Percentiles rank a stretch among this genome's conserved stretches.
These are phyloP conservation scores for Cryphonectria naterciae DNA, from an alignment of 2,329 filamentous ascomycete genomes.

Conservation along the genomic window DNA sequence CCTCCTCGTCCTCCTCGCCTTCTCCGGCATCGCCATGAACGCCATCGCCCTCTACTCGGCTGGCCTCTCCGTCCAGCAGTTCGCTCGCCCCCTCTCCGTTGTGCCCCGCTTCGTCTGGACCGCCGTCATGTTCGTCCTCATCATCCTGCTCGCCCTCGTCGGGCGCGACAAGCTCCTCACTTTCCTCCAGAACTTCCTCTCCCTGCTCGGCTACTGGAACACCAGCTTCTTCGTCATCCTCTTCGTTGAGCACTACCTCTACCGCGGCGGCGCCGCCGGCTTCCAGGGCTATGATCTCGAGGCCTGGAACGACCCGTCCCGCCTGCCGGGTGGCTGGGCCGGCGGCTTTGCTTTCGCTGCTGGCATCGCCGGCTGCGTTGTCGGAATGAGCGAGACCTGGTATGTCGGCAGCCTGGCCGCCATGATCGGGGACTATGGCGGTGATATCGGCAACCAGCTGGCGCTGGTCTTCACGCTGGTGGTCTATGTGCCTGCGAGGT, in stretches of 20 bases:
- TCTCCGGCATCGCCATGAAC: slow-evolving; percentile 52
- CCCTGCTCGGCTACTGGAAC: slow-evolving; percentile 54
- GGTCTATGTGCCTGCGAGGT: slow-evolving; percentile 51
- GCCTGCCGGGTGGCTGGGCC: slow-evolving; percentile 49
- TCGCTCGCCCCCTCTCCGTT: slow-evolving; percentile 46
- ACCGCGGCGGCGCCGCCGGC: slow-evolving; percentile 43
- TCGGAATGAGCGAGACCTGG: slow-evolving; percentile 64
- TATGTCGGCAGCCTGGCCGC: slow-evolving; percentile 51
- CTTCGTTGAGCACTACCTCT: slow-evolving; percentile 52
- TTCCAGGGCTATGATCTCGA: slow-evolving; percentile 52
- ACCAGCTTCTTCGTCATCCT: slow-evolving; percentile 53
- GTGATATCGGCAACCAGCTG: slow-evolving; percentile 58
- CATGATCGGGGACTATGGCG: slow-evolving; percentile 48
- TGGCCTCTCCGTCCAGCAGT: slow-evolving; percentile 45
- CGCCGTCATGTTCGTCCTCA: slow-evolving; percentile 47
- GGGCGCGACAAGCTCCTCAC: slow-evolving; percentile 47
- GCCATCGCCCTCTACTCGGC: slow-evolving; percentile 48
- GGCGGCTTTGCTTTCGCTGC: slow-evolving; percentile 48
- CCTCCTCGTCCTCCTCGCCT: slow-evolving; percentile 42
- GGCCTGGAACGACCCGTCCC: slow-evolving; percentile 49
- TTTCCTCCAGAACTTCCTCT: slow-evolving; percentile 52
- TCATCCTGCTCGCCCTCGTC: slow-evolving; percentile 50
- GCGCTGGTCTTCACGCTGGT: slow-evolving; percentile 53
- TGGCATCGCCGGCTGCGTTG: slow-evolving; percentile 52
- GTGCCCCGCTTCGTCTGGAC: slow-evolving; percentile 55